phyloP scores from a whole-genome alignment of 2,329 filamentous ascomycete species.

The Sclerotinia nivalis region DNA sequence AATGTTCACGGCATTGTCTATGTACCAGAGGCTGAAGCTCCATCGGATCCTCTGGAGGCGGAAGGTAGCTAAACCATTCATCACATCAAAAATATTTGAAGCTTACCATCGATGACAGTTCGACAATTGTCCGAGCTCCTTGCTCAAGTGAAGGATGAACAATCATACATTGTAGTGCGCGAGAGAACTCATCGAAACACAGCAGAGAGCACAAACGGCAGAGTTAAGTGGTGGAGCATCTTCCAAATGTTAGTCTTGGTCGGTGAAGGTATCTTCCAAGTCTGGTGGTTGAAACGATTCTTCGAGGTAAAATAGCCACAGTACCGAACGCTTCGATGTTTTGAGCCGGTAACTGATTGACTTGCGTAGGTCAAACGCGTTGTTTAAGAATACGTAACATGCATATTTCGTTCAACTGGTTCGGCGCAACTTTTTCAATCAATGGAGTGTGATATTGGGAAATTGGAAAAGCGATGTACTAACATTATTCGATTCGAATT shows the following conservation, averaged over 20 bases:
- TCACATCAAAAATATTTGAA: neutral
- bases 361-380: slow-evolving; percentile 60
- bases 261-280: slow-evolving; percentile 94
- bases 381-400: slow-evolving; percentile 47
- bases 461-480: slow-evolving; percentile 26
- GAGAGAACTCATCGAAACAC: slow-evolving; percentile 98
- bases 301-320: slow-evolving; percentile 67
- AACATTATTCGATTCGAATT: slow-evolving; percentile 22
- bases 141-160: slow-evolving; percentile 93
- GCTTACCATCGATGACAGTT: slow-evolving; percentile 54
- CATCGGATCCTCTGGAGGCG: slow-evolving; percentile 83
- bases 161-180: slow-evolving; percentile 92
- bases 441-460: slow-evolving; percentile 23
- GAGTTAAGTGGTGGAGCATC: slow-evolving; percentile 99
- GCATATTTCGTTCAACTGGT: slow-evolving; percentile 28
- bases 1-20: slow-evolving; percentile 99
- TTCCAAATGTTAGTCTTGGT: slow-evolving; percentile 90
- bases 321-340: slow-evolving; percentile 38
- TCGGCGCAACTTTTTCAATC: slow-evolving; percentile 34
- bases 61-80: slow-evolving; percentile 64
- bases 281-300: slow-evolving; percentile 99
- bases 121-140: slow-evolving; percentile 81
- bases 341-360: slow-evolving; percentile 39
- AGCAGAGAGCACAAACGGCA: slow-evolving; percentile 93
- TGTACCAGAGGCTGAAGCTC: slow-evolving; percentile 82